Evolutionary conservation across 306 rosid species (phyloP), one percentile per base, ranked within the genome.

Genomic region (Malus fusca): DNA sequence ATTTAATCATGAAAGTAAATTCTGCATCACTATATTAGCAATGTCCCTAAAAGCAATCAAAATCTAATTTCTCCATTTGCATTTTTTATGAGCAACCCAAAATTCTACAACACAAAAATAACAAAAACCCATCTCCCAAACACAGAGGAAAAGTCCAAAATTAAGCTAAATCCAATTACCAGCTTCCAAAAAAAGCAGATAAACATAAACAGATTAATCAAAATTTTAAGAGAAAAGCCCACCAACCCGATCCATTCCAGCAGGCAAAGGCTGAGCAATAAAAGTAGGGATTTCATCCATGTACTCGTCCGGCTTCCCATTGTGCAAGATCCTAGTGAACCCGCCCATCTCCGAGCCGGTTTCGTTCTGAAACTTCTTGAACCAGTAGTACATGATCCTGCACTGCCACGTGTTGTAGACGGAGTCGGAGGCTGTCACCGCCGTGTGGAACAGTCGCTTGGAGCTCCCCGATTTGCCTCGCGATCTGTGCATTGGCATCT

Each of bases 251-350:
- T 96, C 99, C 97, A 88, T 87, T 33, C 99, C 99, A 63, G 92
- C 77, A 42, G 99, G 98, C 44, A 96, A 79, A 84, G 99, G 99
- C 87, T 96, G 91, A 35, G 99, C 99, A 85, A 96, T 81, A 68
- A 96, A 96, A 33, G 99, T 96, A 42, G 99, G 99, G 88, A 96
- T 96, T 88, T 96, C 99, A 46, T 87, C 86, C 97, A 90, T 92
- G 79, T 77, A 82, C 71, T 82, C 42, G 28, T 96, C 99, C 37
- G 97, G 81, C 75, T 89, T 89, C 33, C 99, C 99, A 10, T 97
- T 90, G 66, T 96, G 99, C 70, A 96, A 79, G 75, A 96, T 90
- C 88, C 99, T 78, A 0, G 99, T 96, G 77, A 90, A 96, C 0
- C 98, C 97, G 37, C 99, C 99, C 99, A 96, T 96, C 15, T 81